Percentiles rank a stretch among this genome's conserved stretches.
Conservation (phyloP, 2,329 filamentous ascomycete species). For the Penicillium thymicola region DNA sequence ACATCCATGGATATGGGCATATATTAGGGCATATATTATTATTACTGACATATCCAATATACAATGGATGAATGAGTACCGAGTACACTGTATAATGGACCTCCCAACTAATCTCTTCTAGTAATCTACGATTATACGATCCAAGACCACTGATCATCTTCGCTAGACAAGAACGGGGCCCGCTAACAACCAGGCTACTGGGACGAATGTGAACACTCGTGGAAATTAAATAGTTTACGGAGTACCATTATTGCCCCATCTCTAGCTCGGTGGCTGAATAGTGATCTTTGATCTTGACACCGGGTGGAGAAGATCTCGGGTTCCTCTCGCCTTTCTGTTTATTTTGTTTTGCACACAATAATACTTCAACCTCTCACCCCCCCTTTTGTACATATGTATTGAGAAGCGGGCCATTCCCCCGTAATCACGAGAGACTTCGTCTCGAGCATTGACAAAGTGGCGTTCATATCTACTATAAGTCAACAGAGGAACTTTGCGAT, state of each 20-base stretch:
- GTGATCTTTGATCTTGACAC: constrained; percentile 1
- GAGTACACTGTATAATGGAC: neutral
- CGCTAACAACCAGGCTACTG: neutral
- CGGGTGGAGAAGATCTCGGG: neutral
- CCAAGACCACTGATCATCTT: neutral
- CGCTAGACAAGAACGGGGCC: neutral
- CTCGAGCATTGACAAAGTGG: neutral
- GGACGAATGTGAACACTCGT: neutral
- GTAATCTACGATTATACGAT: neutral
- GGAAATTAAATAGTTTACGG: neutral
- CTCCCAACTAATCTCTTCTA: neutral
- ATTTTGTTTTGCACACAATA: neutral
- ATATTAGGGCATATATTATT: neutral
- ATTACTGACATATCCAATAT: neutral
- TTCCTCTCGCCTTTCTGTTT: neutral
- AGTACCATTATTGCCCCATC: neutral
- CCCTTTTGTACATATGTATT: neutral
- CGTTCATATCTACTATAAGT: neutral
- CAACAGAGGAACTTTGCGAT: neutral
- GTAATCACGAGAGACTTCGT: neutral
- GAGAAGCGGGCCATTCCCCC: constrained; percentile 1
- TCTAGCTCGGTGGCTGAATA: neutral
- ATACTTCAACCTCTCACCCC: neutral
- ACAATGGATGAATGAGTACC: too few species aligned
- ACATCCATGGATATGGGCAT: too few species aligned